Conservation (phyloP, 1,284 basidiomycete species). For the Gymnopus androsaceus region DNA sequence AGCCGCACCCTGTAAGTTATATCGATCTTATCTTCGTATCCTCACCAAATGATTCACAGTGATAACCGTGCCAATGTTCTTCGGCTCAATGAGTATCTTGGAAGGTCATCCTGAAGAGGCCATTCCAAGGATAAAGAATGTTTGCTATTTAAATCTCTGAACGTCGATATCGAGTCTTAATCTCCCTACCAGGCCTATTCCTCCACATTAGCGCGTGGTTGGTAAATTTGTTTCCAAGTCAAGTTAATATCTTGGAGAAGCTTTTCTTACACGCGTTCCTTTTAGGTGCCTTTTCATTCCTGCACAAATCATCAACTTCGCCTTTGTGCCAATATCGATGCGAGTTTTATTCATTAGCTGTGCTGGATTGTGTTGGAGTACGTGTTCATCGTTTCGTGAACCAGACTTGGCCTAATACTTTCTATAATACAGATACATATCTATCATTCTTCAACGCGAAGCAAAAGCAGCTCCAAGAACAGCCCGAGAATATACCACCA, state of each 20-base stretch:
- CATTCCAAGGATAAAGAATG: conserved; percentile 55
- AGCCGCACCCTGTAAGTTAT: conserved; percentile 60
- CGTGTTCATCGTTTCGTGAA: conserved; percentile 31
- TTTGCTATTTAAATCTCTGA: conserved; percentile 29
- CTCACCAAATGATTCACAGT: conserved; percentile 35
- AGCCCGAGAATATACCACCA: neutral
- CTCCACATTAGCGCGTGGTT: conserved; percentile 72
- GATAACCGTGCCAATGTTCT: conserved; percentile 66
- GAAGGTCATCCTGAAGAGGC: conserved; percentile 70
- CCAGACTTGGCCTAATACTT: neutral
- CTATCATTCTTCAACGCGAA: conserved; percentile 16
- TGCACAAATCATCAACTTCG: conserved; percentile 81
- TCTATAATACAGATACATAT: conserved; percentile 14
- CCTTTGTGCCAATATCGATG: conserved; percentile 75
- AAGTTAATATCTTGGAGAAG: neutral
- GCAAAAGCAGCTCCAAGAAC: conserved; percentile 7
- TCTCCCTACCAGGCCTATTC: conserved; percentile 56
- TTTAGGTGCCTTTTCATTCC: conserved; percentile 76
- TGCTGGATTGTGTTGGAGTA: conserved; percentile 87
- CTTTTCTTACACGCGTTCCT: neutral
- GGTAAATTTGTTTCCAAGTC: conserved; percentile 40
- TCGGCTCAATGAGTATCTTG: conserved; percentile 69
- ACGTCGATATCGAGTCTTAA: neutral
- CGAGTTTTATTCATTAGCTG: conserved; percentile 76
- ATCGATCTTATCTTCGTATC: neutral